phyloP scores from a whole-genome alignment of 495 filamentous ascomycete genomes.

The Rostrohypoxylon terebratum region DNA sequence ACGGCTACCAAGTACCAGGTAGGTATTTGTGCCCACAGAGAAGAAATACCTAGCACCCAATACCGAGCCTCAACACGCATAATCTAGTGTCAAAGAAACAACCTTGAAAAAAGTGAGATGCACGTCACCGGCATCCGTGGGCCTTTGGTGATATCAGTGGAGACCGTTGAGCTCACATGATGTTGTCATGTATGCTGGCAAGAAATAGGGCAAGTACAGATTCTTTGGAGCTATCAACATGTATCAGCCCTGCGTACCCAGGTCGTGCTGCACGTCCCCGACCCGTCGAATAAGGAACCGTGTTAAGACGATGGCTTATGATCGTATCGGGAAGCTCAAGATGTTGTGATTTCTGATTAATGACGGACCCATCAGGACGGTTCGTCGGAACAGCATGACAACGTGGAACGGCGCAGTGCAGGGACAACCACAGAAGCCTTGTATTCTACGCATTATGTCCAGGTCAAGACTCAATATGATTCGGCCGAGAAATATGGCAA shows the following conservation, averaged over 20 bases:
- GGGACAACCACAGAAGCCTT: constrained; percentile 28
- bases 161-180: constrained; percentile 12
- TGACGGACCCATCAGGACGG: constrained; percentile 26
- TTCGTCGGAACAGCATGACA: constrained; percentile 30
- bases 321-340: constrained; percentile 15
- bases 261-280: constrained; percentile 31
- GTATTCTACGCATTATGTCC: constrained; percentile 13
- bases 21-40: background rate
- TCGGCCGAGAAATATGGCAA: constrained; percentile 29
- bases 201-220: constrained; percentile 13
- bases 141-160: background rate
- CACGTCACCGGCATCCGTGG: background rate
- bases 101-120: background rate
- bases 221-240: constrained; percentile 18
- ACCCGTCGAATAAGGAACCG: constrained; percentile 18
- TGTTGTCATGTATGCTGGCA: constrained; percentile 17
- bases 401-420: constrained; percentile 32
- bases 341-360: constrained; percentile 22
- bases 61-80: constrained; percentile 25
- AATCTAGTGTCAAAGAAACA: constrained; percentile 11
- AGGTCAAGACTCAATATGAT: constrained; percentile 14
- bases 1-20: background rate
- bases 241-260: constrained; percentile 30
- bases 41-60: background rate
- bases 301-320: constrained; percentile 25